Evolutionary conservation across 495 filamentous ascomycete genomes (phyloP), one percentile per base, ranked within the genome.

Genomic region (Xylaria flabelliformis): DNA sequence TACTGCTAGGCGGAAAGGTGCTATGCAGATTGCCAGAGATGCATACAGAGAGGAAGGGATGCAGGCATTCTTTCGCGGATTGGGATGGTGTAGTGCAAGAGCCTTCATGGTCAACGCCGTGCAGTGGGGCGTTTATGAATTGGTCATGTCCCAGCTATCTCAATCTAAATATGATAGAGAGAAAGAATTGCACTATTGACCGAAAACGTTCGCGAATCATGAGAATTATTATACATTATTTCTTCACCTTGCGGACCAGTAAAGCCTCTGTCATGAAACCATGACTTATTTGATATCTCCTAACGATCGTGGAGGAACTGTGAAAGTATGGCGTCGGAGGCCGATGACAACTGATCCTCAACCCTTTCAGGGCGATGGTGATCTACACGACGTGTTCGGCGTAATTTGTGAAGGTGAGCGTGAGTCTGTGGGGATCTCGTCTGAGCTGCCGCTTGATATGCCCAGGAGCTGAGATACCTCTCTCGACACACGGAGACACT

Each of bases 111-210:
- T 97, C 65, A 95, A 97, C 83, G 88, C 89, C 0, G 86, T 85
- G 39, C 88, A 97, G 85, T 97, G 93, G 93, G 91, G 90, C 4
- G 88, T 93, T 39, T 97, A 96, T 81, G 93, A 96, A 82, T 93
- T 91, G 90, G 85, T 92, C 74, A 93, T 96, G 90, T 82, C 78
- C 9, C 80, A 86, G 73, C 68, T 89, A 15, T 81, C 82, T 51
- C 74, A 80, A 58, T 68, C 67, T 5, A 74, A 73, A 34, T 21
- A 69, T 62, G 61, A 53, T 59, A 73, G 51, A 67, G 4, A 42
- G 46, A 56, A 75, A 46, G 34, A 58, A 69, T 56, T 44, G 19
- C 46, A 53, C 8, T 32, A 19, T 56, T 67, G 32, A 67, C 42
- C 19, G 34, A 3, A 34, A 65, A 4, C 36, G 15, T 65, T 65